Conservation (phyloP, 139 green algal species). For the Coelastrella sp. region DNA sequence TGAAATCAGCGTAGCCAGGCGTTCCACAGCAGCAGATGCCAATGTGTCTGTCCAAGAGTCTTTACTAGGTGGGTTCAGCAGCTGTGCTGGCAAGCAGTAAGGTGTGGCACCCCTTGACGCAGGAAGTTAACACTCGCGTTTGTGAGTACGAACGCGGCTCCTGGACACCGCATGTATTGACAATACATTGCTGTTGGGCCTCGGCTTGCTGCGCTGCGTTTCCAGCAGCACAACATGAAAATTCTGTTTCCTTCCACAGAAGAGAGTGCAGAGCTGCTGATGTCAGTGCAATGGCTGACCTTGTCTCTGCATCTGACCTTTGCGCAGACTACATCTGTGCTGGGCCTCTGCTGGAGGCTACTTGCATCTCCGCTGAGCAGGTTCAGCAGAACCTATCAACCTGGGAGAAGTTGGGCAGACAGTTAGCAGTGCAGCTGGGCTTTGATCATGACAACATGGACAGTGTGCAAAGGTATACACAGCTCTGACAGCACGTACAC, state of each 20-base stretch:
- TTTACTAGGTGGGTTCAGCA: conserved; percentile 3
- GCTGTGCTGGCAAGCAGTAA: neutral
- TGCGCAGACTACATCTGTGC: conserved; percentile 72
- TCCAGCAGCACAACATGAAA: too few species aligned
- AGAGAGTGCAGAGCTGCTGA: neutral
- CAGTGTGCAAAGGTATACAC: conserved; percentile 39
- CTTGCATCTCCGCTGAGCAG: conserved; percentile 53
- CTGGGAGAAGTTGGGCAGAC: conserved; percentile 64
- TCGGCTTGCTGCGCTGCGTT: too few species aligned
- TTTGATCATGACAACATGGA: conserved; percentile 59
- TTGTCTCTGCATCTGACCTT: too few species aligned
- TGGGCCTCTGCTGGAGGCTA: conserved; percentile 71
- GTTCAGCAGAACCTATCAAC: conserved; percentile 56
- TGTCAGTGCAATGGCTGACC: neutral
- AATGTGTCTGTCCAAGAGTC: conserved; percentile 32
- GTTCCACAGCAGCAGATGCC: conserved; percentile 14
- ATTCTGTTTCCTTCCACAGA: too few species aligned
- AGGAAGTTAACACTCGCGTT: too few species aligned
- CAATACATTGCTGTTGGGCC: too few species aligned
- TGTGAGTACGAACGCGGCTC: too few species aligned
- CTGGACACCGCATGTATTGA: too few species aligned
- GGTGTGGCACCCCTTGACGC: too few species aligned
- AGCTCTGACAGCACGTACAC: too few species aligned
- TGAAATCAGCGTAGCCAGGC: neutral
- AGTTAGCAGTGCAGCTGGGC: conserved; percentile 59